Evolutionary conservation across 1,139 yeast genomes (phyloP).

Genomic region (Candida frijolesensis): DNA sequence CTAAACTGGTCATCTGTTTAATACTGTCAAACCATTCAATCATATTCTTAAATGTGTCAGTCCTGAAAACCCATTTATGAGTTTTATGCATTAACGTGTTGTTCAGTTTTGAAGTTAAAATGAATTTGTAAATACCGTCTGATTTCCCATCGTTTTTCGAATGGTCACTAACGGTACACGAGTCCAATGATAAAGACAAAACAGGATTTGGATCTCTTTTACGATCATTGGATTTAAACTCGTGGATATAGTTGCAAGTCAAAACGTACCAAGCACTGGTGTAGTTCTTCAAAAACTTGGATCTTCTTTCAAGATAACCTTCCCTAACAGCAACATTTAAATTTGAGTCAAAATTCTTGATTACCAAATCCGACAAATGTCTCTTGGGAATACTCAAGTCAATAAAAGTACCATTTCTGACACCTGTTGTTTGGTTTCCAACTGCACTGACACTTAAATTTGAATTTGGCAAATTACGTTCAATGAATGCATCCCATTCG

Average conservation of each 20-base stretch:
- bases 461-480: conserved; percentile 57
- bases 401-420: conserved; percentile 61
- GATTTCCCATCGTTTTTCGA: conserved; percentile 66
- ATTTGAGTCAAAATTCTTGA: conserved; percentile 71
- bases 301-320: conserved; percentile 84
- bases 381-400: conserved; percentile 75
- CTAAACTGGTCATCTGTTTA: conserved; percentile 60
- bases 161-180: conserved; percentile 82
- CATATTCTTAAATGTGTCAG: conserved; percentile 77
- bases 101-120: conserved; percentile 69
- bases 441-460: conserved; percentile 34
- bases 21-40: conserved; percentile 84
- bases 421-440: conserved; percentile 25
- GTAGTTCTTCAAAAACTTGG: conserved; percentile 87
- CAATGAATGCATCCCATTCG: conserved; percentile 88
- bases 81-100: conserved; percentile 70
- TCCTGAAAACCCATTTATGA: conserved; percentile 92
- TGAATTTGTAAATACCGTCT: conserved; percentile 73
- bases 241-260: conserved; percentile 87
- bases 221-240: conserved; percentile 82
- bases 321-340: conserved; percentile 72
- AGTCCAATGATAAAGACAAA: conserved; percentile 80
- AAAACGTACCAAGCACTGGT: conserved; percentile 89
- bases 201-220: conserved; percentile 84
- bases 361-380: conserved; percentile 59